These are phyloP conservation scores for Chlorella sorokiniana DNA, from an alignment of 139 green algal genomes.

Conservation along the genomic window DNA sequence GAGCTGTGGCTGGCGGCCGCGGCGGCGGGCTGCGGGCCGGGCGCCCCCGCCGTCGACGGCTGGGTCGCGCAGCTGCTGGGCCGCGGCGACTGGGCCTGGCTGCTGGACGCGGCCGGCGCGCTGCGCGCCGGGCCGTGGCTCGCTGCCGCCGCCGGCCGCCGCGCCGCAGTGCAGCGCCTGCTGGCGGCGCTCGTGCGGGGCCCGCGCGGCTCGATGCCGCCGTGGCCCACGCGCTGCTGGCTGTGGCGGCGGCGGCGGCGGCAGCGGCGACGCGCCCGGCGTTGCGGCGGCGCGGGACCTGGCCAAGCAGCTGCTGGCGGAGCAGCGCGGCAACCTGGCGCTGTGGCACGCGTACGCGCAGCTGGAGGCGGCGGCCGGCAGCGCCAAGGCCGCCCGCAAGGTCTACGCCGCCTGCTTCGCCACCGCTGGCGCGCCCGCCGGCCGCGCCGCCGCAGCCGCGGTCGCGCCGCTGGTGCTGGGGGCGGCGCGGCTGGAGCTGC, in stretches of 20 bases:
- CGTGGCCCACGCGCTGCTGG: constrained; percentile 28
- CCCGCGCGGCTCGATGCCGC: background rate
- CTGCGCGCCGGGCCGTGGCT: constrained; percentile 36
- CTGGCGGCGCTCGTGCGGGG: constrained; percentile 32
- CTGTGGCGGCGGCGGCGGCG: constrained; percentile 13
- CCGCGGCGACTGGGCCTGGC: constrained; percentile 1
- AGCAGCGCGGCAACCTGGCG: constrained; percentile 45
- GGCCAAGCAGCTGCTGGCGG: constrained; percentile 55
- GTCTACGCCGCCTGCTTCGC: constrained; percentile 49
- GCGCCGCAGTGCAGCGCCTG: constrained; percentile 30
- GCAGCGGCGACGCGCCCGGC: background rate
- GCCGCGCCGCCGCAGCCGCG: background rate
- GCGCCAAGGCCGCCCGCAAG: constrained; percentile 55
- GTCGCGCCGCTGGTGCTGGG: constrained; percentile 15
- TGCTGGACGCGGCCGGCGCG: background rate
- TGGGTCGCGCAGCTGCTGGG: background rate
- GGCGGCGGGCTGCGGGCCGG: constrained; percentile 27
- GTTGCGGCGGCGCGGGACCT: constrained; percentile 29
- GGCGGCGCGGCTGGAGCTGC: constrained; percentile 23
- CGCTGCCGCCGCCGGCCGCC: constrained; percentile 5
- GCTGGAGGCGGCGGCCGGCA: constrained; percentile 47
- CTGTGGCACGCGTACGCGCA: constrained; percentile 54
- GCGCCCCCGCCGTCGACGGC: background rate
- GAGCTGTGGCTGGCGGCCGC: constrained; percentile 38
- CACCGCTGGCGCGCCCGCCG: background rate